Evolutionary conservation across 2,329 filamentous ascomycete genomes (phyloP).

Genomic region (Trichothecium roseum): DNA sequence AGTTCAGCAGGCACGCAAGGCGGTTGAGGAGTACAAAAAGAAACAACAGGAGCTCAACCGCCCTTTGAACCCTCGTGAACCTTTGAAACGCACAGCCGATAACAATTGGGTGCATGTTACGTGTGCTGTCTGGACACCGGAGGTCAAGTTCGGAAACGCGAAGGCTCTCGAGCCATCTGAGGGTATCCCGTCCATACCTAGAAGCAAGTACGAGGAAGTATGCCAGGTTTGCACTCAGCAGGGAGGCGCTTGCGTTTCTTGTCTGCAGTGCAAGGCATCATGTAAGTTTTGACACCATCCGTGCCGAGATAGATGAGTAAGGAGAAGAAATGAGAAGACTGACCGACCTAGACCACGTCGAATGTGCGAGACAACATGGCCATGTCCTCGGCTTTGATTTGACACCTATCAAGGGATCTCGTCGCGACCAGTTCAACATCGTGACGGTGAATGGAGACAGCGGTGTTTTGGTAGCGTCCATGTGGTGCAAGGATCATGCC

Average conservation of each 20-base stretch:
- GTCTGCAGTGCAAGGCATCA: conserved; percentile 58
- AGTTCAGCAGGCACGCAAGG: conserved; percentile 70
- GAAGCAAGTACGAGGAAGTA: conserved; percentile 59
- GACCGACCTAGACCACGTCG: conserved; percentile 59
- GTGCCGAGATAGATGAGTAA: too few species aligned
- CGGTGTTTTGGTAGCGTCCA: conserved; percentile 71
- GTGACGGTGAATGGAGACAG: conserved; percentile 73
- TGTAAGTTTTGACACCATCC: conserved; percentile 26
- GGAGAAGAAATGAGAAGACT: neutral
- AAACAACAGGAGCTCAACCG: conserved; percentile 77
- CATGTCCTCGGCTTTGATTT: conserved; percentile 87
- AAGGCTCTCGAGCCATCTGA: conserved; percentile 77
- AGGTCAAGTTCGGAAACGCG: conserved; percentile 85
- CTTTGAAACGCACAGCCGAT: conserved; percentile 84
- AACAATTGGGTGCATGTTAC: conserved; percentile 98
- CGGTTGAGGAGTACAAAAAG: conserved; percentile 71
- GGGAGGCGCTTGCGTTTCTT: conserved; percentile 71
- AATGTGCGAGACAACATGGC: conserved; percentile 76
- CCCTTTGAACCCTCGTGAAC: conserved; percentile 74
- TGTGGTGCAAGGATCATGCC: conserved; percentile 90
- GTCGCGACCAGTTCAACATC: conserved; percentile 69
- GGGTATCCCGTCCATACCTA: conserved; percentile 75
- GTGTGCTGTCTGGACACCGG: conserved; percentile 84
- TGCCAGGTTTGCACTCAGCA: conserved; percentile 78
- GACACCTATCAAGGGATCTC: conserved; percentile 77